These are phyloP conservation scores for Kluyveromyces aestuarii DNA, from an alignment of 805 yeast species.

Conservation along the genomic window DNA sequence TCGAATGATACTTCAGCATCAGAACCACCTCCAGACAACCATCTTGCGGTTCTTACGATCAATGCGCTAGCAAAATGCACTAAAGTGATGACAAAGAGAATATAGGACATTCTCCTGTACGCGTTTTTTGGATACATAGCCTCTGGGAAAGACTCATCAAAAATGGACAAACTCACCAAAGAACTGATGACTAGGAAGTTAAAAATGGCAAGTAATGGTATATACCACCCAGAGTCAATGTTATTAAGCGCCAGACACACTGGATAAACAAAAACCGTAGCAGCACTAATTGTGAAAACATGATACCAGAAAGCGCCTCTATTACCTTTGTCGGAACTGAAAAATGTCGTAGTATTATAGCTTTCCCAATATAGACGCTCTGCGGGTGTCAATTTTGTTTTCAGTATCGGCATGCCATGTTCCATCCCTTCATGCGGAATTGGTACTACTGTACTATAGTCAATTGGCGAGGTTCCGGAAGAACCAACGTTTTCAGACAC, in stretches of 20 bases:
- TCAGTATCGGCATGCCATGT: conserved; percentile 71
- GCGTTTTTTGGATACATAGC: conserved; percentile 69
- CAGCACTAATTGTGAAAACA: conserved; percentile 32
- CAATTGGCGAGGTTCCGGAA: conserved; percentile 7
- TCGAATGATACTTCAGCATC: conserved; percentile 13
- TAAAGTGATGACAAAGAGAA: conserved; percentile 43
- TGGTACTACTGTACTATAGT: conserved; percentile 23
- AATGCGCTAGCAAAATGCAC: conserved; percentile 50
- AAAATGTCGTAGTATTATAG: conserved; percentile 71
- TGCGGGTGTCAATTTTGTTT: conserved; percentile 55
- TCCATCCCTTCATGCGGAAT: conserved; percentile 41
- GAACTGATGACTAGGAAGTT: conserved; percentile 39
- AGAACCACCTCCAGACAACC: conserved; percentile 17
- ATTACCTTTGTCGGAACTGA: conserved; percentile 41
- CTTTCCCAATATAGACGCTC: conserved; percentile 70
- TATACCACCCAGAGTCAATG: conserved; percentile 46
- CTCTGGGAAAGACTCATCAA: conserved; percentile 47
- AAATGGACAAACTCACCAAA: conserved; percentile 45
- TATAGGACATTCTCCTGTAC: conserved; percentile 56
- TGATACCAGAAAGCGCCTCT: conserved; percentile 49
- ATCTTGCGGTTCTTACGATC: conserved; percentile 15
- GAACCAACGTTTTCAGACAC: conserved; percentile 5
- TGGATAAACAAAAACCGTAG: conserved; percentile 58
- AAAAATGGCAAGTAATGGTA: conserved; percentile 48
- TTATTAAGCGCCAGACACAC: conserved; percentile 54